Base-by-base conservation (phyloP, 2,329 filamentous ascomycete genomes). In the Orbilia ellipsospora region DNA sequence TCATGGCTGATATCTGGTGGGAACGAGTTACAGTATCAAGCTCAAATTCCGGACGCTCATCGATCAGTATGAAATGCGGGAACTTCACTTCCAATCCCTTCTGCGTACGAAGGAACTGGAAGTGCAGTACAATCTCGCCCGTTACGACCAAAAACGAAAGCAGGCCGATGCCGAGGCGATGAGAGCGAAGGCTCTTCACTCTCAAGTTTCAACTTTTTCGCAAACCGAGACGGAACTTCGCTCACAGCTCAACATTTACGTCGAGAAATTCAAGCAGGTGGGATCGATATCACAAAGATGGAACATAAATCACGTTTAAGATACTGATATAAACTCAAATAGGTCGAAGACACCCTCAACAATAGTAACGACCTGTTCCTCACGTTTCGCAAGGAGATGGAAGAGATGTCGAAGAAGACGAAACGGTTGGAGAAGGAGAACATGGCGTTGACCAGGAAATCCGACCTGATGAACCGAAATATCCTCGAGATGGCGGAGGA, bases 181-280 rank as follows among this genome's bases (percentile, higher is more conserved):
- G 66, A 91, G 93, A 79, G 92, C 92, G 70, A 90, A 93, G 77
- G 92, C 94, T 78, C 86, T 99, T 62, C 97, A 95, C 79, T 87
- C 89, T 42, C 95, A 99, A 83, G 93, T 98, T 23, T 92, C 94
- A 78, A 96, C 93, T 1, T 97, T 98, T 82, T 95, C 93, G 42
- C 95, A 97, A 83, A 98, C 94, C 8, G 95, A 99, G 83, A 91
- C 92, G 15, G 94, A 98, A 83, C 87, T 99, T 66, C 87, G 95
- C 74, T 96, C 92, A 80, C 95, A 99, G 83, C 89, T 99, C 80
- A 98, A 97, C 82, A 94, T 97, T 80, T 99, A 99, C 80, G 94
- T 97, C 26, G 95, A 99, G 82, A 99, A 98, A 84, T 98, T 98
- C 84, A 98, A 98, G 85, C 95, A 99, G 92, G 94, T 97, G 88